Base-by-base conservation (phyloP, 78 protist species). In the Polysphondylium violaceum region DNA sequence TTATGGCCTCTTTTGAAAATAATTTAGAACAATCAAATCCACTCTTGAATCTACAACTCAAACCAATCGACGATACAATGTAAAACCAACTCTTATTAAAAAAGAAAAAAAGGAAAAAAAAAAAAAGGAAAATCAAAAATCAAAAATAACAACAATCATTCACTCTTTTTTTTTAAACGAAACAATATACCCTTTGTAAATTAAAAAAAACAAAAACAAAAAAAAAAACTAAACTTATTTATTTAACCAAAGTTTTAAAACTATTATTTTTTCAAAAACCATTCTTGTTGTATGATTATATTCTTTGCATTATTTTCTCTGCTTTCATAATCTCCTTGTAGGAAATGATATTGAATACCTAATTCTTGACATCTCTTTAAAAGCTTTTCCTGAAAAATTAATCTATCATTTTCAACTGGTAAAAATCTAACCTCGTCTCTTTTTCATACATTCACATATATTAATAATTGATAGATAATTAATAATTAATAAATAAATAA, bases 1-100 rank as follows among this genome's bases (percentile, higher is more conserved):
- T 83, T 23, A 81, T 81, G 89, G 68, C 89, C 4, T 58, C 78
- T 9, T 83, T 58, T 83, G 91, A 83, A 50, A 72, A 83, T 71
- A 69, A 58, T 56, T 58, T 50, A 17, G 71, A 59, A 8, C 27
- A 29, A 6, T 31, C 78, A 72, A 44, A 71, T 23, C 23, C 79
- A 47, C 63, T 59, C 35, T 29, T 69, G 16, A 69, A 58, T 47
- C 71, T 83, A 25, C 89, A 79, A 55, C 61, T 79, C 44, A 79
- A 79, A 41, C 77, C 64, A 16, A 68, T 79, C 8, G 89, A 79
- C 9, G 89, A 79, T 55, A 69, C 74, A 53, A 44, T 40, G 35
- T 47, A 65, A 41, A 76, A 61, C 63, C 61, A 51, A 51, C 6
- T 3, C n/a, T n/a, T n/a, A n/a, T n/a, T n/a, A n/a, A 56, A 55